Evolutionary conservation across 352 stramenopile genomes (phyloP), one percentile per base, ranked within the genome.

Genomic region (Aphanomyces cochlioides): DNA sequence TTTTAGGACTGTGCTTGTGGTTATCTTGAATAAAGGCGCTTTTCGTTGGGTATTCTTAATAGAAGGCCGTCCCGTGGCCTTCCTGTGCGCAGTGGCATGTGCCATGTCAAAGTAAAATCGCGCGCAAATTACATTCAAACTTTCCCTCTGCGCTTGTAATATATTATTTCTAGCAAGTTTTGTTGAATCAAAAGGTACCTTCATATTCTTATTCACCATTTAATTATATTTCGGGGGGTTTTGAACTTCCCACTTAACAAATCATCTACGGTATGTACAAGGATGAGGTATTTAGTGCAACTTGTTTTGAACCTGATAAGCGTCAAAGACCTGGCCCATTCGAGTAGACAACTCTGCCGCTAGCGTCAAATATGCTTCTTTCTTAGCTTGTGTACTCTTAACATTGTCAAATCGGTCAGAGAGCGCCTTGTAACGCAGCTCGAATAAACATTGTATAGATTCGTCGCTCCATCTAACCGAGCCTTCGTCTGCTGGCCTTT

Each of bases 221-320:
- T 36, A 7, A 57, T 21, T 57, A 6, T 19, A 57, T 57, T 57
- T 36, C 36, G 48, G 48, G 36, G 48, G 48, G n/a, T 57, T n/a
- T 57, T 7, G 36, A 57, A 57, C 15, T 57, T 57, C 48, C 48
- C 48, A 57, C 48, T 57, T 57, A 57, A 57, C 48, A 48, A 48
- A 48, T 48, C 43, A 48, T 15, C 43, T 48, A 48, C 43, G 43
- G 43, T 28, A 2, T 28, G 28, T 28, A 2, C 28, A 2, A 28
- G 28, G 28, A 28, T 28, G 28, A n/a, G 28, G 28, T 28, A 28
- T 28, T 28, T 28, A 28, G 28, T 28, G 28, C 28, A 28, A 0
- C 28, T 28, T 28, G 28, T 28, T 28, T 28, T 28, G 28, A 28
- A 28, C 28, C 28, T 28, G 28, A 28, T 28, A 28, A 28, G 28